A percentile compares a stretch with the other conserved stretches of the same genome.
These are phyloP conservation scores for Paramarasmius palmivorus DNA, from an alignment of 1,284 basidiomycete species.

Conservation along the genomic window DNA sequence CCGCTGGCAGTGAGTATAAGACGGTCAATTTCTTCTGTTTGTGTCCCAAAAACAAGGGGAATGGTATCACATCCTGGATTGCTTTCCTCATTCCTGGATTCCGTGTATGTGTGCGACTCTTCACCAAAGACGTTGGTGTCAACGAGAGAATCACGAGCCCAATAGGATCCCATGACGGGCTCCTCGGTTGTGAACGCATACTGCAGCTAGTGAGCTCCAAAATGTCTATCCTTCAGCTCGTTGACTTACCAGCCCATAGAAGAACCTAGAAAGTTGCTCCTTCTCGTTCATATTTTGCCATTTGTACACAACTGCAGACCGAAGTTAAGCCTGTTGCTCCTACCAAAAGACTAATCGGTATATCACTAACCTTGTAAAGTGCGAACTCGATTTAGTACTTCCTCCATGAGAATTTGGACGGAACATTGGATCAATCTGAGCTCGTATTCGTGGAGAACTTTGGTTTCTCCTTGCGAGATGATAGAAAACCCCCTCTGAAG, in stretches of 20 bases:
- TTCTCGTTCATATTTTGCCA: conserved; percentile 5
- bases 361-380: background rate
- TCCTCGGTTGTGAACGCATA: background rate
- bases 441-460: background rate
- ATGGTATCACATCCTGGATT: background rate
- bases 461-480: background rate
- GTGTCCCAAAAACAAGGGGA: background rate
- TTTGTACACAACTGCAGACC: background rate
- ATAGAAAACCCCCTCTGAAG: background rate
- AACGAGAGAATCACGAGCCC: background rate
- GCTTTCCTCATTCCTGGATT: background rate
- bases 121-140: background rate
- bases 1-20: background rate
- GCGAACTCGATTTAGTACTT: background rate
- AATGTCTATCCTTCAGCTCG: no score
- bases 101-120: no score
- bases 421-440: background rate
- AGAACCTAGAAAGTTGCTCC: conserved; percentile 1
- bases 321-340: background rate
- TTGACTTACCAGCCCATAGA: conserved; percentile 8
- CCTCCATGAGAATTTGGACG: no score
- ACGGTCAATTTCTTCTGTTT: conserved; percentile 1
- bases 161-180: background rate
- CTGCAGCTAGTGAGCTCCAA: no score
- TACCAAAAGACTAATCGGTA: background rate